phyloP scores from a whole-genome alignment of 306 rosid species.

The Trifolium fragiferum region DNA sequence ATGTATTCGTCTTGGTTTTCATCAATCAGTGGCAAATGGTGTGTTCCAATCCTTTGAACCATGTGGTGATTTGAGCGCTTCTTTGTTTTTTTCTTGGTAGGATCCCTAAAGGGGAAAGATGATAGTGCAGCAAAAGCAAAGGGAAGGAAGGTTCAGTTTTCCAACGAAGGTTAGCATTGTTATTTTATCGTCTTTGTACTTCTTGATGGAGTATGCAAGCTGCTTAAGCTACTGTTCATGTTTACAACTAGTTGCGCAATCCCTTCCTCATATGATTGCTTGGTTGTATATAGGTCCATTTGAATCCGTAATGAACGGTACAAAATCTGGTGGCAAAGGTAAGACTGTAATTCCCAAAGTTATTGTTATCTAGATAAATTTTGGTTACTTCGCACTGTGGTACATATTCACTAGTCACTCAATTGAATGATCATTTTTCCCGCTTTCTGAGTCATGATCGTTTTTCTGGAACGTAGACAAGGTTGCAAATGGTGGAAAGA shows the following conservation, averaged over 20 bases:
- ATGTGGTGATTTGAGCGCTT: constrained; percentile 25
- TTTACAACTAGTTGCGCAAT: constrained; percentile 17
- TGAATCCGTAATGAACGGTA: constrained; percentile 41
- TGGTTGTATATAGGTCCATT: constrained; percentile 40
- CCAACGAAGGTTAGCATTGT: constrained; percentile 58
- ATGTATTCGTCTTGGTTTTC: constrained; percentile 20
- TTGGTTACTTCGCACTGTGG: constrained; percentile 30
- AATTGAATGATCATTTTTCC: constrained; percentile 11
- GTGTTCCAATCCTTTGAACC: constrained; percentile 30
- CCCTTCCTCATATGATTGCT: constrained; percentile 24
- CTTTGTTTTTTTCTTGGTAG: constrained; percentile 43
- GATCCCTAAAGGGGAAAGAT: constrained; percentile 72
- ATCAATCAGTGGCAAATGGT: background rate
- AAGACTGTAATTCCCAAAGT: constrained; percentile 44
- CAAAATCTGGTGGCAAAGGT: constrained; percentile 64
- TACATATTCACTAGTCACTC: constrained; percentile 4
- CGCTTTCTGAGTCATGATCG: background rate
- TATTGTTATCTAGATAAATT: constrained; percentile 30
- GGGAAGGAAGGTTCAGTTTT: constrained; percentile 81
- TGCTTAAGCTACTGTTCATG: constrained; percentile 25
- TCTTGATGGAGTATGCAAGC: no score
- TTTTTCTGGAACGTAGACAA: constrained; percentile 37
- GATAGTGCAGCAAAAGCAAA: constrained; percentile 68
- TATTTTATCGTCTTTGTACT: constrained; percentile 12
- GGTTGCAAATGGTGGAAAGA: constrained; percentile 52